Evolutionary conservation across 257 asterid genomes (phyloP).

Genomic region (Anisodus acutangulus): DNA sequence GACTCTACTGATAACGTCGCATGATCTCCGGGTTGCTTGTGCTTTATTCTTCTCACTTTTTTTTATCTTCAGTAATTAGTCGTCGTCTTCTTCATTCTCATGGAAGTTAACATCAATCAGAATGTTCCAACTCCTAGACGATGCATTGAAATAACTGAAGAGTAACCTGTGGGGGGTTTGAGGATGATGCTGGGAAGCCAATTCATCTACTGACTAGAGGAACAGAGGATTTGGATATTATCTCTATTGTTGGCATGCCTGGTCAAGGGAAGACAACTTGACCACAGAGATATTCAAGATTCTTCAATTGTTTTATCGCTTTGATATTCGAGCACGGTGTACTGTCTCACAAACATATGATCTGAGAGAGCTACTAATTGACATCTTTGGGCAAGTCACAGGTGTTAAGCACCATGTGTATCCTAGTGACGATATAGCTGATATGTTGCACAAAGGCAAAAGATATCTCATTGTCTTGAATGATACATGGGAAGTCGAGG

Average conservation of each 20-base stretch:
- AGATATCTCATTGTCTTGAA: conserved; percentile 20
- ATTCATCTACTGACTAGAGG: not conserved
- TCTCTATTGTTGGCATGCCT: conserved; percentile 10
- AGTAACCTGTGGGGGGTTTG: not conserved
- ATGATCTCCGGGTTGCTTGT: not conserved
- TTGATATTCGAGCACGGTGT: not conserved
- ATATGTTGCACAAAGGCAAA: not conserved
- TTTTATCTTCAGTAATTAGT: conserved; percentile 22
- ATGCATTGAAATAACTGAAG: too few species aligned
- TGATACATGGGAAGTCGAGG: conserved; percentile 6
- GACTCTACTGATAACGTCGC: not conserved
- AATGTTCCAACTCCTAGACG: conserved; percentile 1
- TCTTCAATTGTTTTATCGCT: not conserved
- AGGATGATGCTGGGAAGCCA: conserved; percentile 20
- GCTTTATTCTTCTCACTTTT: not conserved
- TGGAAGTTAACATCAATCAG: not conserved
- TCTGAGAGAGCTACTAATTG: not conserved
- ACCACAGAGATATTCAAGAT: not conserved
- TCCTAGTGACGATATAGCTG: not conserved
- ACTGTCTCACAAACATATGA: not conserved
- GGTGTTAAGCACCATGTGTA: not conserved
- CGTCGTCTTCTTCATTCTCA: not conserved
- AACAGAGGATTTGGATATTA: not conserved
- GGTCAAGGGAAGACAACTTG: conserved; percentile 25
- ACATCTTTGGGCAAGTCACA: not conserved